A percentile compares a stretch with the other conserved stretches of the same genome.
phyloP scores from a whole-genome alignment of 441 rosid genomes.

The Erodium moschatum region DNA sequence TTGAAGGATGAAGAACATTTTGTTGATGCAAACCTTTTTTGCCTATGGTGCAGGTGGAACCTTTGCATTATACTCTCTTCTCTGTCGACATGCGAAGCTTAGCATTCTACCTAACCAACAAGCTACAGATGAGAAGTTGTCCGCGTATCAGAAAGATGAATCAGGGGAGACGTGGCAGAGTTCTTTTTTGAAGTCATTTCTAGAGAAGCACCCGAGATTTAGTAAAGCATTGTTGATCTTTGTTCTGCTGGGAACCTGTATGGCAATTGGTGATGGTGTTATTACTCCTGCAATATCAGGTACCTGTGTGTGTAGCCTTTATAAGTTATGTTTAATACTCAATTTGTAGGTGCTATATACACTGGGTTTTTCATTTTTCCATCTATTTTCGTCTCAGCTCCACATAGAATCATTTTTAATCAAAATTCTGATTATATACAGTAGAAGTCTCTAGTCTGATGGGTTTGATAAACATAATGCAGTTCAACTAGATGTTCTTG shows the following conservation, averaged over 20 bases:
- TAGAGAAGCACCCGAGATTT: constrained; percentile 67
- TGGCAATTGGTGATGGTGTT: constrained; percentile 96
- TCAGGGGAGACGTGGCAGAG: constrained; percentile 49
- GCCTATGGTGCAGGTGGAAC: constrained; percentile 59
- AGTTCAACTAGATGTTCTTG: background rate
- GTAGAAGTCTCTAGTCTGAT: background rate
- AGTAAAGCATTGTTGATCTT: constrained; percentile 78
- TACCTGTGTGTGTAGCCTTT: constrained; percentile 19
- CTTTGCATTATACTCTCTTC: constrained; percentile 79
- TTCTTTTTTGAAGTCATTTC: constrained; percentile 49
- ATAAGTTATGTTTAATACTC: background rate
- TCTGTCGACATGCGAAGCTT: constrained; percentile 85
- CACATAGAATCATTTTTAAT: background rate
- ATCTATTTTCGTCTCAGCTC: constrained; percentile 8
- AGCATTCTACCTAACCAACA: constrained; percentile 90
- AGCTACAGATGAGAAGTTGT: constrained; percentile 76
- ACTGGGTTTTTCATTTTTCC: too few species aligned
- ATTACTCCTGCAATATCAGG: constrained; percentile 99
- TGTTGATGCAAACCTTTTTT: constrained; percentile 1
- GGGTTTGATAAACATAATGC: background rate
- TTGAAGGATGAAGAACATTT: constrained; percentile 4
- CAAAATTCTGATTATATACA: too few species aligned
- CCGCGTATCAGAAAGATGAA: constrained; percentile 74
- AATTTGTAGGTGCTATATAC: constrained; percentile 2
- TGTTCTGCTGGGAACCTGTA: constrained; percentile 95